These are phyloP conservation scores for Noccaea caerulescens DNA, from an alignment of 345 rosid genomes.

Conservation along the genomic window DNA sequence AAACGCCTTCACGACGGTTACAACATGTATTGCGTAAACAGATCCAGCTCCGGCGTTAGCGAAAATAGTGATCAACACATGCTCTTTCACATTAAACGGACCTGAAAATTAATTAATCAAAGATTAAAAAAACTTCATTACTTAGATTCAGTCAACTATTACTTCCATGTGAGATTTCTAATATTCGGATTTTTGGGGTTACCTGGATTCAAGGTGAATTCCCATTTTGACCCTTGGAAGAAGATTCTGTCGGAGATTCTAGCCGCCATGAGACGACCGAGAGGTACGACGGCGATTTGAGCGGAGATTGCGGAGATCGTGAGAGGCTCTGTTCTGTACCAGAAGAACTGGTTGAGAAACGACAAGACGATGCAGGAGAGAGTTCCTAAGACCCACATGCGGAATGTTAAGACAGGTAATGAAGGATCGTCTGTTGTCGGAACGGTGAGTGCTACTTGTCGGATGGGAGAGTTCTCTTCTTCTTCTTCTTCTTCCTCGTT, in stretches of 20 bases:
- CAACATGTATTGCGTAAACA: slow-evolving; percentile 83
- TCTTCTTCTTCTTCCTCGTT: slow-evolving; percentile 4
- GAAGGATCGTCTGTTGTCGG: slow-evolving; percentile 83
- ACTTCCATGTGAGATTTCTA: too few relatives aligned
- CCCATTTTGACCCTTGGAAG: slow-evolving; percentile 68
- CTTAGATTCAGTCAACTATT: too few relatives aligned
- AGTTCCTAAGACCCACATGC: slow-evolving; percentile 93
- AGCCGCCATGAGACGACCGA: slow-evolving; percentile 90
- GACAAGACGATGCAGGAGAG: slow-evolving; percentile 75
- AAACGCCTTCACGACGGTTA: slow-evolving; percentile 87
- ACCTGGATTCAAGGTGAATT: slow-evolving; percentile 79
- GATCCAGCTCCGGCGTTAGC: slow-evolving; percentile 98
- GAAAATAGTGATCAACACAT: slow-evolving; percentile 88
- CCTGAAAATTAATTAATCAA: slow-evolving; percentile 43
- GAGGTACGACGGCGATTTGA: slow-evolving; percentile 92
- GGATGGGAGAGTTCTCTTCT: slow-evolving; percentile 80
- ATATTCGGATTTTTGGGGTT: too few relatives aligned
- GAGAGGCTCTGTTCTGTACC: slow-evolving; percentile 94
- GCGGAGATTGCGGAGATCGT: slow-evolving; percentile 95
- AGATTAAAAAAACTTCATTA: too few relatives aligned
- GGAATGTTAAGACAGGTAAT: slow-evolving; percentile 84
- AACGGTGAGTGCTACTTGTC: slow-evolving; percentile 91
- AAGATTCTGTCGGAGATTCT: slow-evolving; percentile 68
- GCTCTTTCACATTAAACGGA: slow-evolving; percentile 95
- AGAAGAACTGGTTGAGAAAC: slow-evolving; percentile 91